Base-by-base conservation (phyloP, 257 asterid genomes). In the Euphrasia confusa region DNA sequence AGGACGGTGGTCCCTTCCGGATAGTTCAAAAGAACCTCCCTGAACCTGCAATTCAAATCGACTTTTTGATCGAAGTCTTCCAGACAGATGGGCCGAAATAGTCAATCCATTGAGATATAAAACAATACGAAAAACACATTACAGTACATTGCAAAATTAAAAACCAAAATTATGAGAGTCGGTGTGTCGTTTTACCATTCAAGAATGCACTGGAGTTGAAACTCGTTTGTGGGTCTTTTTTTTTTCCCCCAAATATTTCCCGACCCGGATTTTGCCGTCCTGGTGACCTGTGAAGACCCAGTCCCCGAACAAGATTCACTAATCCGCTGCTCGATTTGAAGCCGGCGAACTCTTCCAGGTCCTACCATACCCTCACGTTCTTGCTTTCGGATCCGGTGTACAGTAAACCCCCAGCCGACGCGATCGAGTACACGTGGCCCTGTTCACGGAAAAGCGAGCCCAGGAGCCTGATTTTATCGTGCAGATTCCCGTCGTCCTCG, bases 31-130 rank as follows among this genome's bases (percentile, higher is more conserved):
- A 91, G 73, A 44, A 91, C 95, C 81, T 91, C 98, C 27, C 98
- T 86, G 83, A 91, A 88, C 77, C 98, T 67, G 45, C 96, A 90
- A 26, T 95, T 91, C 66, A 91, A 81, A 84, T 91, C 98, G 39
- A 91, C 98, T 78, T 88, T 91, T 73, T 91, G 98, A 53, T 96
- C 98, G 80, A 91, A 91, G 82, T 91, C 98, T 77, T 91, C 98
- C 32, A 91, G 74, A 14, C 84, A 73, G 66, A 81, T 78, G 68
- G 86, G 80, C 71, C n/a, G n/a, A n/a, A n/a, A n/a, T 21, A 21
- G 1, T 21, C 24, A 21, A 21, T 21, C 24, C 24, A 21, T 21
- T 21, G 0, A 21, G 24, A 21, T 21, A 21, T 21, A 21, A 21
- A 21, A 21, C 24, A 1, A 21, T 21, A 21, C 24, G 24, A 21